Evolutionary conservation across 1,284 basidiomycete genomes (phyloP).

Genomic region (Apiotrichum porosum): DNA sequence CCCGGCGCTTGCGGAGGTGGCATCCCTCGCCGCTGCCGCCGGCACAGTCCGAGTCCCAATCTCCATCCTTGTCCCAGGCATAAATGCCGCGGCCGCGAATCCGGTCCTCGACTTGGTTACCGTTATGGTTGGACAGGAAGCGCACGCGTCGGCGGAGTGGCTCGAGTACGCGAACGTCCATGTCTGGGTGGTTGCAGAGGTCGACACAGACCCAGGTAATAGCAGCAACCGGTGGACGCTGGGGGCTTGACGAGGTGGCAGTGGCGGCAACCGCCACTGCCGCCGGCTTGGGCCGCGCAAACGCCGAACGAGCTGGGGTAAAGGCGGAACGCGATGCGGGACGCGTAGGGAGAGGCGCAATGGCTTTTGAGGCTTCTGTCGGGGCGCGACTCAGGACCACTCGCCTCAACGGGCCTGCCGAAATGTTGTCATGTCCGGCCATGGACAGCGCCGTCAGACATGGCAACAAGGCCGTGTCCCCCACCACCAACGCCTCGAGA

Average conservation of each 20-base stretch:
- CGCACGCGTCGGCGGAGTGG: conserved; percentile 19
- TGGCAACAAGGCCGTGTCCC: conserved; percentile 21
- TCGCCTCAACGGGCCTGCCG: conserved; percentile 19
- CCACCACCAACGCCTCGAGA: conserved; percentile 22
- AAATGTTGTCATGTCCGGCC: conserved; percentile 20
- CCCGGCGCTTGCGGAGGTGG: too few species aligned
- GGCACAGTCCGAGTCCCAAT: too few species aligned
- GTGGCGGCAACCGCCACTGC: neutral
- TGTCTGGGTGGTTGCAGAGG: conserved; percentile 28
- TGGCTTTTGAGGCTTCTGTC: neutral
- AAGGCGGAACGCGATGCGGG: conserved; percentile 2
- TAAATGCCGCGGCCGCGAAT: conserved; percentile 29
- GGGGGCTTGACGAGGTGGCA: neutral
- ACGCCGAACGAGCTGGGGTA: neutral
- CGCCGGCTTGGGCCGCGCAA: neutral
- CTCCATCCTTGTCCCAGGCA: conserved; percentile 20
- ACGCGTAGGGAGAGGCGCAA: neutral
- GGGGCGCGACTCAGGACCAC: conserved; percentile 16
- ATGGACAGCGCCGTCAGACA: conserved; percentile 30
- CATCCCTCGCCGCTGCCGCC: too few species aligned
- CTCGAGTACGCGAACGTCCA: conserved; percentile 13
- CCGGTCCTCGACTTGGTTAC: conserved; percentile 18
- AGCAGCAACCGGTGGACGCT: neutral
- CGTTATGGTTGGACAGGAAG: conserved; percentile 23
- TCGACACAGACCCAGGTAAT: conserved; percentile 38